Base-by-base conservation (phyloP, 768 basidiomycete genomes). In the Tricholomella constricta region DNA sequence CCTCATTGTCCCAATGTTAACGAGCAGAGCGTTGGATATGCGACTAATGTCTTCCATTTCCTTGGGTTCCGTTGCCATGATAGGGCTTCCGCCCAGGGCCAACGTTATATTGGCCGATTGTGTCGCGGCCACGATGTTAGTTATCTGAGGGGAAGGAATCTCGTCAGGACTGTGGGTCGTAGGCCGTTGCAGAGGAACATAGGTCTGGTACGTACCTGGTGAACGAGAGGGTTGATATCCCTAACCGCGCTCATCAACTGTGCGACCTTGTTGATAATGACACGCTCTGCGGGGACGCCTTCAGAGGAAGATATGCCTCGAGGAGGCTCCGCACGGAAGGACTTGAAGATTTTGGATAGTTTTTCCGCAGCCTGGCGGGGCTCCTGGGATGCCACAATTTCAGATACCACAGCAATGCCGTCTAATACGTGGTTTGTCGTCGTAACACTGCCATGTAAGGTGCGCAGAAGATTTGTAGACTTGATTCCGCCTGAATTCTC, bases 91-190 rank as follows among this genome's bases (percentile, higher is more conserved):
- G 15, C 90, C 89, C 4, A 97, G 63, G 0, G 93, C 91, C 6
- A 98, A 78, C 2, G 94, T 96, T 1, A 89, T 80, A 64, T 96
- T 97, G 19, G 94, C 93, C 4, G 88, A 91, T 72, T 95, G 94
- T 17, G 86, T 94, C 17, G 86, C 83, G 26, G 93, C 92, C 14
- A 97, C 94, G 17, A 78, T 85, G 63, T 96, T 93, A 4, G 94
- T 95, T 54, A 96, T 94, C 91, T 94, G 49, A 25, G 20, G n/a
- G n/a, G n/a, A n/a, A 25, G 7, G 8, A 32, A 11, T 4, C 37
- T 9, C 3, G 15, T 46, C 15, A 29, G 25, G n/a, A n/a, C n/a
- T n/a, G n/a, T n/a, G n/a, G n/a, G n/a, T 9, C 15, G 14, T 45
- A 19, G 31, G n/a, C 35, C 11, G 35, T 20, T 36, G 9, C 10